phyloP scores from a whole-genome alignment of 768 basidiomycete species.

The Suillus fuscotomentosus region DNA sequence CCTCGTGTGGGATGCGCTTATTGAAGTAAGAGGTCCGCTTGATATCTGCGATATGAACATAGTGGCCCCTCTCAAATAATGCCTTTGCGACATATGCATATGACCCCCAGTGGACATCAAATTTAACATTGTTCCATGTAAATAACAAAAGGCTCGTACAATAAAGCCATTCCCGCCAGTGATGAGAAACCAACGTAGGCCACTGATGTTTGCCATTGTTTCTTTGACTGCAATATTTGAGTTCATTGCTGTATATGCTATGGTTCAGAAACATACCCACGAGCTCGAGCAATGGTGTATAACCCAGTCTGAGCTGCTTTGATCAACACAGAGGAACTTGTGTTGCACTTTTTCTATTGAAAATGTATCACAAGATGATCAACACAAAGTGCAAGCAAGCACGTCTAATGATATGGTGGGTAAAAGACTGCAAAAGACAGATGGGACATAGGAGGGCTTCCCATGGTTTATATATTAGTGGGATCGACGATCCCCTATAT shows the following conservation, averaged over 20 bases:
- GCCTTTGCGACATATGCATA: conserved; percentile 46
- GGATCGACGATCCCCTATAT: too few relatives aligned
- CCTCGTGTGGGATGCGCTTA: conserved; percentile 32
- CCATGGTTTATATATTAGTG: not conserved
- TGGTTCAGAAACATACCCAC: not conserved
- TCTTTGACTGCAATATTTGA: not conserved
- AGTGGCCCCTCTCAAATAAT: conserved; percentile 30
- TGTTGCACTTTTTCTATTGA: not conserved
- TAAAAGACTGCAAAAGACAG: not conserved
- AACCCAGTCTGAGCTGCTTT: not conserved
- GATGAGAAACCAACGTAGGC: conserved; percentile 32
- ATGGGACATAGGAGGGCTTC: not conserved
- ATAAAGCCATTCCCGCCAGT: conserved; percentile 56
- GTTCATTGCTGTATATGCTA: not conserved
- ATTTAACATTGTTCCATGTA: conserved; percentile 3
- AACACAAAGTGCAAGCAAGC: not conserved
- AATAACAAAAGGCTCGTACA: conserved; percentile 28
- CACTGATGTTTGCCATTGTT: not conserved
- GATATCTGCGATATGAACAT: conserved; percentile 46
- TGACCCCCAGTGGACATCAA: conserved; percentile 39
- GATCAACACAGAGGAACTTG: not conserved
- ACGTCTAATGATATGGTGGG: not conserved
- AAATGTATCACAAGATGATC: not conserved
- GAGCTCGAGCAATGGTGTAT: conserved; percentile 9
- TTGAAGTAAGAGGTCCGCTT: conserved; percentile 20